phyloP scores from a whole-genome alignment of 257 asterid species.

The Solanum paucissectum region DNA sequence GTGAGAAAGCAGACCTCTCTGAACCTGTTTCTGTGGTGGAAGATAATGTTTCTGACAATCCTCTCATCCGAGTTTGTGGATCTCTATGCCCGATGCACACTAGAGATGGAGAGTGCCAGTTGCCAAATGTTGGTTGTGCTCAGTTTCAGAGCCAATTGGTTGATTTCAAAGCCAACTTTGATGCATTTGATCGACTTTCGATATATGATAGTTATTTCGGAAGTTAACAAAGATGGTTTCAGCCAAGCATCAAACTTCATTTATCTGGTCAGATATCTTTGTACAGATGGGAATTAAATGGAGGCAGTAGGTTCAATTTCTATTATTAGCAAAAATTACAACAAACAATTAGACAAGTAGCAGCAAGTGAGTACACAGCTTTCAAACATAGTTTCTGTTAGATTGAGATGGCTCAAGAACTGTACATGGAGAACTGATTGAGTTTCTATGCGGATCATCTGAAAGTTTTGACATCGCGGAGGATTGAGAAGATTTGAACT shows the following conservation, averaged over 20 bases:
- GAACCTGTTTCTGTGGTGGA: constrained; percentile 9
- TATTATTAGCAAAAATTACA: background rate
- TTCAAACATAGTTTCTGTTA: background rate
- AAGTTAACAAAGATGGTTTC: constrained; percentile 23
- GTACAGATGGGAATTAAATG: constrained; percentile 7
- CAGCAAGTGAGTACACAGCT: background rate
- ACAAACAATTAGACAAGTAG: background rate
- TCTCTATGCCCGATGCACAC: constrained; percentile 67
- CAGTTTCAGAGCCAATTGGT: constrained; percentile 76
- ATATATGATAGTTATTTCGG: constrained; percentile 74
- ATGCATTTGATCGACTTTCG: constrained; percentile 84
- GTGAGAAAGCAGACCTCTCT: constrained; percentile 32
- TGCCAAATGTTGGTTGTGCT: constrained; percentile 87
- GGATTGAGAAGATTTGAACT: background rate
- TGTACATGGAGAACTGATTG: background rate
- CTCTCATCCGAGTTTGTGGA: constrained; percentile 57
- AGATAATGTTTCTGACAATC: constrained; percentile 31
- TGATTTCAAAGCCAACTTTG: constrained; percentile 84
- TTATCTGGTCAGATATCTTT: constrained; percentile 7
- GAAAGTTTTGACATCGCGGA: background rate
- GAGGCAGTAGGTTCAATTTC: background rate
- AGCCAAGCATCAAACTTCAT: background rate
- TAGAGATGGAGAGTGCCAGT: constrained; percentile 79
- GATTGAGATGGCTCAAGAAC: background rate
- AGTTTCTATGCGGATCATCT: background rate